phyloP scores from a whole-genome alignment of 257 asterid species.

The Asclepias syriaca region DNA sequence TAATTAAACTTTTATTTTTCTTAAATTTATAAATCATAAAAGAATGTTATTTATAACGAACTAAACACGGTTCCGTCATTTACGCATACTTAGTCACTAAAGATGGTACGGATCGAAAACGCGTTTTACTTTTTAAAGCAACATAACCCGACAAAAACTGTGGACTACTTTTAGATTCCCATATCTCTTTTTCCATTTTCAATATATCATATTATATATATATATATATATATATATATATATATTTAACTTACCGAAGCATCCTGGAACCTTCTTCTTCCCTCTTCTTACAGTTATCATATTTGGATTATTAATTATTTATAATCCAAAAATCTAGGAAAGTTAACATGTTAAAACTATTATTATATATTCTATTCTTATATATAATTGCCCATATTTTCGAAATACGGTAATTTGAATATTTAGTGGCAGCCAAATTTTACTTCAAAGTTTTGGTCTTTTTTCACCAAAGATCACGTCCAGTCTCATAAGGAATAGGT shows the following conservation, averaged over 20 bases:
- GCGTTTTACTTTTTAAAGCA: neutral
- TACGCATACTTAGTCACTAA: neutral
- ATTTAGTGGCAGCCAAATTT: neutral
- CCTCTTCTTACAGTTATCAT: too few relatives aligned
- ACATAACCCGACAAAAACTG: neutral
- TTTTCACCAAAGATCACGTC: neutral
- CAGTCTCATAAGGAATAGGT: slow-evolving; percentile 12
- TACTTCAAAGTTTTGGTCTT: neutral
- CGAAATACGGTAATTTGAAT: too few relatives aligned
- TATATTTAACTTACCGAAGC: neutral
- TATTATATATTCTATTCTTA: too few relatives aligned
- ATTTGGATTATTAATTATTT: too few relatives aligned
- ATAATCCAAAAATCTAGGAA: too few relatives aligned
- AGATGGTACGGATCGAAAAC: neutral
- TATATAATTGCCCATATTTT: too few relatives aligned
- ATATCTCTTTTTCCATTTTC: neutral
- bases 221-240: too few relatives aligned
- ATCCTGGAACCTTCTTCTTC: neutral
- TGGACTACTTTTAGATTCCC: neutral
- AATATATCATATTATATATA: too few relatives aligned
- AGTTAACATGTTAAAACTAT: too few relatives aligned
- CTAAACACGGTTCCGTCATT: neutral
- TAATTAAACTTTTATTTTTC: too few relatives aligned
- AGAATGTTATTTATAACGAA: too few relatives aligned
- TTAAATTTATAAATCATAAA: too few relatives aligned